These are phyloP conservation scores for Psilocybe subaeruginosa DNA, from an alignment of 768 basidiomycete genomes.

Conservation along the genomic window DNA sequence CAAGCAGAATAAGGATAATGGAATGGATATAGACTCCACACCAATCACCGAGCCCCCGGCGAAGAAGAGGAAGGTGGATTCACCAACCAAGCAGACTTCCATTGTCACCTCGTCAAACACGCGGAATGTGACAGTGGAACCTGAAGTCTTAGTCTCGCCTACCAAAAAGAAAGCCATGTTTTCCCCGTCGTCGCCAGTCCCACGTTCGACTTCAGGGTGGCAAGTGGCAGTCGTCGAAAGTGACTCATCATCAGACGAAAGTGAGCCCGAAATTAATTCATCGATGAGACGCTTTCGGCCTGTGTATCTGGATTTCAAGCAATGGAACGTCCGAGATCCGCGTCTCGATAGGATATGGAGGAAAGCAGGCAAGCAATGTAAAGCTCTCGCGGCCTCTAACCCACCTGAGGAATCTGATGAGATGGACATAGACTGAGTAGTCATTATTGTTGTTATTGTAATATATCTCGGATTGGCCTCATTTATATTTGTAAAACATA, in stretches of 20 bases:
- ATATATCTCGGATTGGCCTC: neutral
- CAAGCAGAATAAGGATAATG: constrained; percentile 13
- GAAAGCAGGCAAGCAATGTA: constrained; percentile 24
- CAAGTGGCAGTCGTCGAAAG: constrained; percentile 7
- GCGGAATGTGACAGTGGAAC: neutral
- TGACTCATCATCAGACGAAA: constrained; percentile 25
- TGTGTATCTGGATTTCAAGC: constrained; percentile 50
- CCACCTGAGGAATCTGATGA: neutral
- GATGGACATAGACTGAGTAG: neutral
- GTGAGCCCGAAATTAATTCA: constrained; percentile 21
- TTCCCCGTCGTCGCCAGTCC: constrained; percentile 6
- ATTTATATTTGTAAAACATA: neutral
- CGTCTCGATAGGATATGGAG: constrained; percentile 34
- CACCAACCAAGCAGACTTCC: constrained; percentile 14
- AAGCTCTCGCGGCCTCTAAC: neutral
- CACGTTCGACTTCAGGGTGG: neutral
- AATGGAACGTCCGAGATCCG: constrained; percentile 49
- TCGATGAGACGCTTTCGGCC: constrained; percentile 47
- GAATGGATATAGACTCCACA: constrained; percentile 28
- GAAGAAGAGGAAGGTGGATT: constrained; percentile 39
- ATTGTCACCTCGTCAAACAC: neutral
- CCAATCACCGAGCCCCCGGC: constrained; percentile 42
- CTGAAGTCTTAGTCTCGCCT: neutral
- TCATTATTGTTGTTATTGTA: neutral
- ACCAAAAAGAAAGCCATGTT: neutral